Conservation (phyloP, 164 flowering plant genomes). For the Kalanchoe fedtschenkoi region DNA sequence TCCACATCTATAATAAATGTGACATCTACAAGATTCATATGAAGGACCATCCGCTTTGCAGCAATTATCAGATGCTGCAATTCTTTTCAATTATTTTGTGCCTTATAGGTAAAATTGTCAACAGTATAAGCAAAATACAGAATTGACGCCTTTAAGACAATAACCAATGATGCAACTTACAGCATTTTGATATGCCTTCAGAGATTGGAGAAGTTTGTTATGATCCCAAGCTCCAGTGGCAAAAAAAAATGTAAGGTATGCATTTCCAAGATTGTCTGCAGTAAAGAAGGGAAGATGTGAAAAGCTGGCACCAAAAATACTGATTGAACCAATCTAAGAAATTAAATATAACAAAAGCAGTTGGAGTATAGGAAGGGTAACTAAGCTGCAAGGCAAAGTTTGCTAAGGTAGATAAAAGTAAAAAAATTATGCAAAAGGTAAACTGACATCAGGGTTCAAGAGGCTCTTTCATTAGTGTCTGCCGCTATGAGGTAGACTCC, state of each 20-base stretch:
- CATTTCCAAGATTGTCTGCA: conserved; percentile 88
- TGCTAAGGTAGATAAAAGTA: too few species aligned
- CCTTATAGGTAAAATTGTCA: not conserved
- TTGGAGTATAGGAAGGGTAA: not conserved
- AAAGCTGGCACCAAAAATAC: too few species aligned
- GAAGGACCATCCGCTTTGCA: not conserved
- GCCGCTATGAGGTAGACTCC: not conserved
- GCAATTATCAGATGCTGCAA: not conserved
- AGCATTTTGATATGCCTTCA: conserved; percentile 89
- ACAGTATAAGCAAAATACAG: not conserved
- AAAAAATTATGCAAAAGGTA: not conserved
- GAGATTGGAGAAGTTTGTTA: conserved; percentile 52
- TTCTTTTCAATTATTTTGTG: too few species aligned
- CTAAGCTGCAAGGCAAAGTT: not conserved
- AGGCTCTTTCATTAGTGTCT: not conserved
- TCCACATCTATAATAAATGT: not conserved
- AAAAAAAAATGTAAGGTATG: conserved; percentile 76
- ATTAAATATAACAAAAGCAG: not conserved
- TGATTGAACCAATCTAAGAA: too few species aligned
- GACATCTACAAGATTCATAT: not conserved
- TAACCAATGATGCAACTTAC: conserved; percentile 32
- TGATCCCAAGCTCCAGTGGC: conserved; percentile 87
- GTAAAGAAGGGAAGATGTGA: conserved; percentile 2
- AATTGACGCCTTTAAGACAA: not conserved
- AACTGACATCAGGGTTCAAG: not conserved